These are phyloP conservation scores for Lophiotrema nucula DNA, from an alignment of 495 filamentous ascomycete species.

Conservation along the genomic window DNA sequence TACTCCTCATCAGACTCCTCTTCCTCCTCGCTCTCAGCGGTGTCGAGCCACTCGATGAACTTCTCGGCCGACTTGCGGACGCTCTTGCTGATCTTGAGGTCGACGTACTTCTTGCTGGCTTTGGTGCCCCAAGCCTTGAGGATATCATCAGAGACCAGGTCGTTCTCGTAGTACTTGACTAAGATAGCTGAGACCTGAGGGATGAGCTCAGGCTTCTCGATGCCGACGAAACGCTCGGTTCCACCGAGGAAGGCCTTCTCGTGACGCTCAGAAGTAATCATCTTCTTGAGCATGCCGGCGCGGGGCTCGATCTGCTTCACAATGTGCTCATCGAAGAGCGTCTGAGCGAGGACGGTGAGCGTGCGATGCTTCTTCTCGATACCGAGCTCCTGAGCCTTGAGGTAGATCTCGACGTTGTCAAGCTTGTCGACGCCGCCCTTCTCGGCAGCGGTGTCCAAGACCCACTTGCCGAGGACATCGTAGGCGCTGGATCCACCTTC, in stretches of 20 bases:
- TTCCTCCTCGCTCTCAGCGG: slow-evolving; percentile 77
- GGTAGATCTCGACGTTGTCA: slow-evolving; percentile 83
- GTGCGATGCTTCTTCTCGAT: slow-evolving; percentile 96
- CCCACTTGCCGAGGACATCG: slow-evolving; percentile 92
- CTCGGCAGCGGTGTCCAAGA: slow-evolving; percentile 68
- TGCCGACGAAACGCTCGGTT: slow-evolving; percentile 86
- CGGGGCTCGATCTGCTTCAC: slow-evolving; percentile 79
- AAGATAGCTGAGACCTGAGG: slow-evolving; percentile 80
- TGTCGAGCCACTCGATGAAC: slow-evolving; percentile 91
- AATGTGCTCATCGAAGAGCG: slow-evolving; percentile 89
- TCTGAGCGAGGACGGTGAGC: slow-evolving; percentile 85
- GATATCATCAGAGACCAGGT: slow-evolving; percentile 81
- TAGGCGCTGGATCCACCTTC: slow-evolving; percentile 75
- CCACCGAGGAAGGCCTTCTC: slow-evolving; percentile 97
- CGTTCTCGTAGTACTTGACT: slow-evolving; percentile 80
- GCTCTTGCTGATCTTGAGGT: slow-evolving; percentile 84
- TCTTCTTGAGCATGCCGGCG: slow-evolving; percentile 82
- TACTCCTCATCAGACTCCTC: slow-evolving; percentile 33
- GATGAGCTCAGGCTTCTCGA: slow-evolving; percentile 75
- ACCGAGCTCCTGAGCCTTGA: slow-evolving; percentile 93
- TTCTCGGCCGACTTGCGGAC: slow-evolving; percentile 91
- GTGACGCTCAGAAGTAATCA: slow-evolving; percentile 86
- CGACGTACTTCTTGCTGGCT: slow-evolving; percentile 97
- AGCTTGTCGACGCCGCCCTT: slow-evolving; percentile 72
- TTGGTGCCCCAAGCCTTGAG: slow-evolving; percentile 88